Base-by-base conservation (phyloP, 2,329 filamentous ascomycete species). In the Mollisia scopiformis region DNA sequence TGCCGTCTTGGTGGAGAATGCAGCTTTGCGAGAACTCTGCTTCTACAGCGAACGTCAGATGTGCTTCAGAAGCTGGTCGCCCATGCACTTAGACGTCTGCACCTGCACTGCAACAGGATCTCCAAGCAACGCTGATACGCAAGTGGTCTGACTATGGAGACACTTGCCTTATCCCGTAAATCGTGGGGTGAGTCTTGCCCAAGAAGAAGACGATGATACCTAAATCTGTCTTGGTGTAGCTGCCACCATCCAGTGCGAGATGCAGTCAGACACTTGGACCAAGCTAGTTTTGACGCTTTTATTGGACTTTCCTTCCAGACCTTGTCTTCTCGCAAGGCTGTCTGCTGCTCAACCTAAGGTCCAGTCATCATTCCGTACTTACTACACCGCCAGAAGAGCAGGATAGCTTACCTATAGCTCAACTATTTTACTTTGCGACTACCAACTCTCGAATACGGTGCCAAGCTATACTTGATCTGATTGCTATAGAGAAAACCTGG, bases 21-120 rank as follows among this genome's bases (percentile, higher is more conserved):
- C 67, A 65, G 55, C 55, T 66, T 71, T 64, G 63, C 66, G 66
- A 60, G 27, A 51, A 16, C 54, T 62, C 47, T 68, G 46, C 60
- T 61, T 65, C 61, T 59, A 66, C 43, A 37, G 62, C 57, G 61
- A 60, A 62, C 54, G 58, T 50, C 55, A 57, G 57, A 66, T 46
- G 63, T 59, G 62, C 62, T 62, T 63, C 49, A 67, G 58, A 62
- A 64, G 63, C 58, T 56, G 37, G 56, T 46, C 57, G 63, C 62
- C 58, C 59, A 21, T 61, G 51, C 43, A 47, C 50, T 41, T 63
- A 50, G 37, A 51, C 51, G 33, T 59, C 55, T 64, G 60, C 56
- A 47, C 27, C 63, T 65, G 62, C 43, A 57, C 65, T 69, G 66
- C 63, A 65, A 43, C 33, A 56, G 57, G 54, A 33, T 28, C 39